Base-by-base conservation (phyloP, 257 asterid genomes). In the Ilex aquifolium region DNA sequence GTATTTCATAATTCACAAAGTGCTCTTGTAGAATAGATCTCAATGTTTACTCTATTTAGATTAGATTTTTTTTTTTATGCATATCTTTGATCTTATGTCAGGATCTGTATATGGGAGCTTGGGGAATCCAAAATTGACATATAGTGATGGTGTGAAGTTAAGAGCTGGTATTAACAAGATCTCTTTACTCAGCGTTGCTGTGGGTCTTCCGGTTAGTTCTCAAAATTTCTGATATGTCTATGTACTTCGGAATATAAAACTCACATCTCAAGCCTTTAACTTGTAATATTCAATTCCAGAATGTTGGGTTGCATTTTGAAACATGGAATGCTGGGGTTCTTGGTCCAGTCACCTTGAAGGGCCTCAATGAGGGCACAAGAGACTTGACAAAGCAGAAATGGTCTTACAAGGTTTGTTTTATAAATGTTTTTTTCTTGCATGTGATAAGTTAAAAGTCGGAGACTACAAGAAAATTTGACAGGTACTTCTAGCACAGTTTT, bases 191-290 rank as follows among this genome's bases (percentile, higher is more conserved):
- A 92, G 97, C 21, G 95, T 81, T 56, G 48, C 95, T 57, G 88
- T 92, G 61, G 99, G 97, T 44, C 80, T 89, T 31, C 83, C 96
- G 78, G 99, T 92, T 67, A 78, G 95, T 76, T 71, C n/a, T 14
- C 30, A 15, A 53, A 42, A 46, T 14, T 8, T 36, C 7, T 36
- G 42, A 4, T 8, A 4, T 36, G 42, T 36, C 42, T 36, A 8
- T 36, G 42, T 36, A 36, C 42, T 36, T 36, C 8, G 42, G 8
- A 36, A 36, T 36, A 36, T 36, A 3, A 46, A 46, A 10, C 52
- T 46, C 4, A 14, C 11, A 5, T 6, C 3, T 3, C n/a, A 2
- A 46, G 56, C 13, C 14, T 16, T 36, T 32, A 48, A 12, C 3
- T 52, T 31, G 49, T 62, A 14, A 17, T 67, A 11, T 57, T 30